Evolutionary conservation across 257 asterid genomes (phyloP).

Genomic region (Solanum gracilifrons): DNA sequence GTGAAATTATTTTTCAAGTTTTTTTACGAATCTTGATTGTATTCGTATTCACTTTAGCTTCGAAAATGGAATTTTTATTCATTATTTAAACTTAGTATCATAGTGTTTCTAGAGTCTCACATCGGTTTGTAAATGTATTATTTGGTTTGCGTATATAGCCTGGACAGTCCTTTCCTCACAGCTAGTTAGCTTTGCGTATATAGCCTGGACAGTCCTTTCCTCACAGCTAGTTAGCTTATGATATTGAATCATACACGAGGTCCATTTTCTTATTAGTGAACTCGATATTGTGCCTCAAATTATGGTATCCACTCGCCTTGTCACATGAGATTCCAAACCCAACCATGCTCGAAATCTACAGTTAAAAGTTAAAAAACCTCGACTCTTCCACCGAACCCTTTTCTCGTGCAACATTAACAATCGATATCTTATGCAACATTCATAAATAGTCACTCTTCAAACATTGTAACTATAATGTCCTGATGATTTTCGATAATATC

Average conservation of each 20-base stretch:
- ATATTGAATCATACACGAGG: not conserved
- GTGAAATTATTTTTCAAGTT: not conserved
- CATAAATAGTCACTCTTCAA: not conserved
- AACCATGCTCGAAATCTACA: not conserved
- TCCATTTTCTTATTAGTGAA: not conserved
- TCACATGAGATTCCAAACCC: not conserved
- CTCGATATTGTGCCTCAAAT: not conserved
- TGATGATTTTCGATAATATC: not conserved
- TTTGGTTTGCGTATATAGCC: not conserved
- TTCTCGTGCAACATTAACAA: not conserved
- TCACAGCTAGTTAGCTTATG: not conserved
- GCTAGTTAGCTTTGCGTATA: not conserved
- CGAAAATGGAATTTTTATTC: not conserved
- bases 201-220: not conserved
- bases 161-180: not conserved
- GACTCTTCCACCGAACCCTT: not conserved
- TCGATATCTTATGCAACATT: not conserved
- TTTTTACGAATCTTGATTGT: not conserved
- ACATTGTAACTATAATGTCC: not conserved
- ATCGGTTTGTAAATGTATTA: not conserved
- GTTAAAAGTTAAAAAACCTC: not conserved
- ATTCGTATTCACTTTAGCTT: not conserved
- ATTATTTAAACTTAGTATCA: not conserved
- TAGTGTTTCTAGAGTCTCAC: not conserved
- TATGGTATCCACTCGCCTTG: not conserved